These are phyloP conservation scores for Pseudogymnoascus sp. DNA, from an alignment of 2,329 filamentous ascomycete genomes.

Conservation along the genomic window DNA sequence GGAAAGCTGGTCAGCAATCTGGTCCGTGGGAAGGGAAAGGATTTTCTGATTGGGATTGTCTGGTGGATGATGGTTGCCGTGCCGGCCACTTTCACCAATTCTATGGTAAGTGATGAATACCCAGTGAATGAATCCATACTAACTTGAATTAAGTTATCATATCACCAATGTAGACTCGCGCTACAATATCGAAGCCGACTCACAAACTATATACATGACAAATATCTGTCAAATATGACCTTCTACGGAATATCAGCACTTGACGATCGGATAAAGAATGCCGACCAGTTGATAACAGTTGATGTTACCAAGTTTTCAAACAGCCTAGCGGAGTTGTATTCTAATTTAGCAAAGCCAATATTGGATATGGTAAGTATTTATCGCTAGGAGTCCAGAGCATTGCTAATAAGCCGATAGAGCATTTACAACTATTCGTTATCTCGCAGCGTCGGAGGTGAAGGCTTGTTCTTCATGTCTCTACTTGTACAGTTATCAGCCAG, in stretches of 20 bases:
- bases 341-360: slow-evolving; percentile 88
- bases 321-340: slow-evolving; percentile 89
- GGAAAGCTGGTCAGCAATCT: slow-evolving; percentile 86
- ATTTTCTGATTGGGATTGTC: slow-evolving; percentile 79
- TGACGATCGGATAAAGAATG: slow-evolving; percentile 97
- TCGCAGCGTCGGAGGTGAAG: slow-evolving; percentile 91
- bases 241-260: slow-evolving; percentile 94
- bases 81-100: slow-evolving; percentile 96
- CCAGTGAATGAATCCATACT: neutral
- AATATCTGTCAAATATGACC: slow-evolving; percentile 94
- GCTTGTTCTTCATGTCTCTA: slow-evolving; percentile 88
- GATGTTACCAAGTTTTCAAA: slow-evolving; percentile 96
- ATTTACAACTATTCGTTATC: slow-evolving; percentile 96
- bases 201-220: slow-evolving; percentile 91
- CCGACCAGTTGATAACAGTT: slow-evolving; percentile 93
- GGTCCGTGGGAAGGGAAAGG: slow-evolving; percentile 82
- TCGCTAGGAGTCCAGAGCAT: slow-evolving; percentile 15
- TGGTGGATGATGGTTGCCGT: slow-evolving; percentile 99
- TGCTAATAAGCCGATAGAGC: slow-evolving; percentile 35
- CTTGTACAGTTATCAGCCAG: slow-evolving; percentile 86
- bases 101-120: slow-evolving; percentile 62
- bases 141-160: slow-evolving; percentile 60
- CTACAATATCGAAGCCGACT: slow-evolving; percentile 87
- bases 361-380: slow-evolving; percentile 67
- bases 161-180: slow-evolving; percentile 91